Conservation (phyloP, 2,329 filamentous ascomycete genomes). For the Gnomoniopsis smithogilvyi region DNA sequence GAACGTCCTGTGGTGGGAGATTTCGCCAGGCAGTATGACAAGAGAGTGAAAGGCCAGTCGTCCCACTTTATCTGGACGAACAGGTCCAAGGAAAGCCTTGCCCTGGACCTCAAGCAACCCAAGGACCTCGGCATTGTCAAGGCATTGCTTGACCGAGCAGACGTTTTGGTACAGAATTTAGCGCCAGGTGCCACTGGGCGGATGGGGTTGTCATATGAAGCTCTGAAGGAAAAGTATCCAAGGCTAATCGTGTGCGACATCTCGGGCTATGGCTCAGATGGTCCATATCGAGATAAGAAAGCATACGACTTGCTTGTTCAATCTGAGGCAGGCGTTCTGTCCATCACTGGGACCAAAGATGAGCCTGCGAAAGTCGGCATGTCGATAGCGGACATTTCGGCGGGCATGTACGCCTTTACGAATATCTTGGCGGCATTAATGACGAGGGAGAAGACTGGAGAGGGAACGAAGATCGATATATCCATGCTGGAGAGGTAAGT, state of each 20-base stretch:
- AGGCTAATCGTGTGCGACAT: constrained; percentile 52
- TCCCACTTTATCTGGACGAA: constrained; percentile 57
- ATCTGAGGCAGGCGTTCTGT: constrained; percentile 50
- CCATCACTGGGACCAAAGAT: constrained; percentile 43
- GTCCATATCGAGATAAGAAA: constrained; percentile 51
- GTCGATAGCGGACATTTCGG: constrained; percentile 52
- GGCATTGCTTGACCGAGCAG: constrained; percentile 40
- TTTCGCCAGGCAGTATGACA: constrained; percentile 50
- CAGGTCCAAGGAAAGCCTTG: constrained; percentile 50
- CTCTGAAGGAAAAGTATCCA: constrained; percentile 37
- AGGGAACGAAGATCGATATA: constrained; percentile 49
- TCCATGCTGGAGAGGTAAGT: constrained; percentile 49
- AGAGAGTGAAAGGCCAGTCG: constrained; percentile 43
- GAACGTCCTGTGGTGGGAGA: constrained; percentile 49
- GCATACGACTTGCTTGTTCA: constrained; percentile 54
- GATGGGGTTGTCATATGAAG: constrained; percentile 44
- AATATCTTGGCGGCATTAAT: constrained; percentile 49
- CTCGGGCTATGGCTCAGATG: constrained; percentile 48
- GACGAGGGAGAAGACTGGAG: constrained; percentile 44
- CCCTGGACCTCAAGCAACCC: constrained; percentile 44
- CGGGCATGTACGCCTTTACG: constrained; percentile 49
- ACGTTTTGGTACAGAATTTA: constrained; percentile 52
- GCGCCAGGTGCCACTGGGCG: constrained; percentile 46
- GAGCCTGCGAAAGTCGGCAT: constrained; percentile 49
- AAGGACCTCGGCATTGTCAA: constrained; percentile 40